Conservation (phyloP, 2,329 filamentous ascomycete species). For the Hymenoscyphus scutula region DNA sequence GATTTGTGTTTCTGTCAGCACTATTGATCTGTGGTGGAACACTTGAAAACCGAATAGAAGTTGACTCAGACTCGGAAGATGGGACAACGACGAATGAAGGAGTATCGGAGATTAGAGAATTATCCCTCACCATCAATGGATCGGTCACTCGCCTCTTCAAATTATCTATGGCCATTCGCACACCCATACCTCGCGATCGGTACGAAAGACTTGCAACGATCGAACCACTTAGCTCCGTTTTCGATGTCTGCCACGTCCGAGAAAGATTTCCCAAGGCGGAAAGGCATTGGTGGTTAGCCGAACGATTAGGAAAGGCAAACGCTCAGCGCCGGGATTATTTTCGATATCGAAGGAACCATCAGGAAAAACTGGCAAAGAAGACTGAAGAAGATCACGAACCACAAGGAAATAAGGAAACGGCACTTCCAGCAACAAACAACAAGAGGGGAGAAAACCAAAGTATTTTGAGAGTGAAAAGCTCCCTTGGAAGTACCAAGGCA, state of each 20-base stretch:
- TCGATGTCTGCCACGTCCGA: slow-evolving; percentile 10
- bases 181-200: slow-evolving; percentile 5
- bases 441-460: background rate
- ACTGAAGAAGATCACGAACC: background rate
- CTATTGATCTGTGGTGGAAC: background rate
- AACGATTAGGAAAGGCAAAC: slow-evolving; percentile 8
- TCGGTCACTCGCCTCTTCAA: slow-evolving; percentile 11
- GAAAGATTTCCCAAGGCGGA: slow-evolving; percentile 6
- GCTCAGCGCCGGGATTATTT: slow-evolving; percentile 11
- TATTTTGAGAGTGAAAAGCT: background rate
- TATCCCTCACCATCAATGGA: background rate
- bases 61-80: slow-evolving; percentile 1
- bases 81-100: slow-evolving; percentile 5
- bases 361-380: slow-evolving; percentile 9
- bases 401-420: background rate
- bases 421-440: background rate
- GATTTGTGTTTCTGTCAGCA: background rate
- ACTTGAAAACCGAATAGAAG: background rate
- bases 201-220: slow-evolving; percentile 5
- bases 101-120: background rate
- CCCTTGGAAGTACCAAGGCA: background rate
- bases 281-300: background rate
- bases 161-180: slow-evolving; percentile 13
- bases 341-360: slow-evolving; percentile 11
- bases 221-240: background rate